Conservation (phyloP, 805 yeast species). For the Sugiyamaella chiloensis region DNA sequence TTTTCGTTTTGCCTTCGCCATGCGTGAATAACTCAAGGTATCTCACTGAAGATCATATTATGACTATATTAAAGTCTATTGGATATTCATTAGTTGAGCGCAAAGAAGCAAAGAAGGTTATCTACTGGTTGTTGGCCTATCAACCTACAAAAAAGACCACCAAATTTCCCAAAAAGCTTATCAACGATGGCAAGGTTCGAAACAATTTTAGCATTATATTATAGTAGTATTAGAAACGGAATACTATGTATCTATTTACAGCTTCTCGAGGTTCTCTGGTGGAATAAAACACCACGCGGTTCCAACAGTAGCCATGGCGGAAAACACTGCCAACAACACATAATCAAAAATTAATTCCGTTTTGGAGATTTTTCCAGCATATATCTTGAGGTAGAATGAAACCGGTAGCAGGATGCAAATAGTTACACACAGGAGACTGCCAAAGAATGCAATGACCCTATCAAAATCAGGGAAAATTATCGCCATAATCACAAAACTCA, state of each 20-base stretch:
- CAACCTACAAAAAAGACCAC: conserved; percentile 26
- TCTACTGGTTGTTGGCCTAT: conserved; percentile 57
- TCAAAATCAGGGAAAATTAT: conserved; percentile 76
- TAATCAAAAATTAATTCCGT: conserved; percentile 42
- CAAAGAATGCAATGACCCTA: conserved; percentile 73
- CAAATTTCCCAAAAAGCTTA: conserved; percentile 43
- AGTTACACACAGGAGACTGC: conserved; percentile 74
- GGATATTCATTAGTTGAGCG: conserved; percentile 53
- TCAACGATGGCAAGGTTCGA: conserved; percentile 54
- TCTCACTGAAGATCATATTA: conserved; percentile 45
- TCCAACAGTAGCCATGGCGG: conserved; percentile 53
- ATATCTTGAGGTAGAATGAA: conserved; percentile 61
- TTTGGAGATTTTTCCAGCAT: conserved; percentile 41
- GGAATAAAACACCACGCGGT: conserved; percentile 35
- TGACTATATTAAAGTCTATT: conserved; percentile 49
- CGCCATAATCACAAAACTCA: conserved; percentile 55
- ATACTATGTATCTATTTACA: too few relatives aligned
- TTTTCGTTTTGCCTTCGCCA: conserved; percentile 85
- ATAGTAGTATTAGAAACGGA: conserved; percentile 21
- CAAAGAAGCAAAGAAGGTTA: conserved; percentile 66
- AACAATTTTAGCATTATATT: conserved; percentile 66
- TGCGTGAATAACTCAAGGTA: conserved; percentile 83
- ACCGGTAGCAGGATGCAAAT: conserved; percentile 79
- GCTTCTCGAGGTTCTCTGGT: not conserved
- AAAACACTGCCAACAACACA: conserved; percentile 44